Percentiles rank a stretch among this genome's conserved stretches.
Conservation (phyloP, 2,329 filamentous ascomycete genomes). For the Myotisia sp. region DNA sequence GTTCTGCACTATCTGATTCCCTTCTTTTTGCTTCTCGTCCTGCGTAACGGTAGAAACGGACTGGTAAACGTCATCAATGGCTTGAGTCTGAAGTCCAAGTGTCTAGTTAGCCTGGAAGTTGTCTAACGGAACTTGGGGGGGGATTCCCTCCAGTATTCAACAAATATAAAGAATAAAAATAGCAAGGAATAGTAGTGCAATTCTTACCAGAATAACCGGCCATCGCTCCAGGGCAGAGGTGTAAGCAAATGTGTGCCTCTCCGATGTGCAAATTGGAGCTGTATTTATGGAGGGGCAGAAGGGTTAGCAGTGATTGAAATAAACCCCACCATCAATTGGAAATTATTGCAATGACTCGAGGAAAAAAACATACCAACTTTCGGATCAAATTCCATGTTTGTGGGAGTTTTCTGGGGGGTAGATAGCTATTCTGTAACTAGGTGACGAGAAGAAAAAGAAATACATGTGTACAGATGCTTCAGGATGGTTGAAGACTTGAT, state of each 20-base stretch:
- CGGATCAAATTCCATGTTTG: constrained; percentile 57
- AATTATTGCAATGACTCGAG: too few species aligned
- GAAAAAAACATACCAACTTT: constrained; percentile 48
- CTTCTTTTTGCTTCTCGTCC: constrained; percentile 52
- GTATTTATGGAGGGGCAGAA: not conserved
- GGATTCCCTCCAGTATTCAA: too few species aligned
- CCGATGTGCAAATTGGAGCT: constrained; percentile 67
- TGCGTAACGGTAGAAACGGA: constrained; percentile 36
- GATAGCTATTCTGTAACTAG: too few species aligned
- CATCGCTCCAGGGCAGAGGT: constrained; percentile 74
- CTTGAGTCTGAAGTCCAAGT: constrained; percentile 54
- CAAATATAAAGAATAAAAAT: too few species aligned
- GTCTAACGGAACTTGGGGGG: not conserved
- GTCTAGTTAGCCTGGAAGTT: not conserved
- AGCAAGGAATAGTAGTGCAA: too few species aligned
- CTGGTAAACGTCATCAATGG: constrained; percentile 87
- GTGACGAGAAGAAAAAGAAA: too few species aligned
- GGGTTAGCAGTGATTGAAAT: constrained; percentile 7
- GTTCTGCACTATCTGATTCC: constrained; percentile 69
- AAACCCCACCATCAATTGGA: not conserved
- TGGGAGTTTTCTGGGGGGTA: too few species aligned
- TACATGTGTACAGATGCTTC: too few species aligned
- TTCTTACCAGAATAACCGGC: constrained; percentile 74
- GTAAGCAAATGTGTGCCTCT: constrained; percentile 75
- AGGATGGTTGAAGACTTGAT: too few species aligned